Evolutionary conservation across 148 eudicot species (phyloP), one percentile per base, ranked within the genome.

Genomic region (Silene latifolia): DNA sequence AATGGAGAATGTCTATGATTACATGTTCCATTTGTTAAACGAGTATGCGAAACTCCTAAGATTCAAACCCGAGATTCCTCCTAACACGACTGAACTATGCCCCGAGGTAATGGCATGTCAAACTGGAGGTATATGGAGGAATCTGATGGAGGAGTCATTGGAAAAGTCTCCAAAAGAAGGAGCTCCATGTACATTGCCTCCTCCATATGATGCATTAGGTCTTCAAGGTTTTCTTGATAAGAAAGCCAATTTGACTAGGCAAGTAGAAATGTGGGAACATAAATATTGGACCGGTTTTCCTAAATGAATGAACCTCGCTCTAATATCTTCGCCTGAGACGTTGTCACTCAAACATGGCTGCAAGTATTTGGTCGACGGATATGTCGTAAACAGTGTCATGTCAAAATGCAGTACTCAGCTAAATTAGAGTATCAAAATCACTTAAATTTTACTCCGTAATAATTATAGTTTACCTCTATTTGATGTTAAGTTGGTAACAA

Each of bases 241-340:
- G 59, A 83, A 83, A 58, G 71, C 67, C 57, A 81, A 74, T 65
- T 73, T 77, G 48, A 81, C 85, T 12, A 81, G 72, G 72, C 84
- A 85, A 78, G 88, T 87, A 17, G 90, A 87, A 77, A 67, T 29
- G 17, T 83, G 85, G 88, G 90, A 87, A 82, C 77, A 79, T 74
- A 64, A 87, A 2, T 87, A 83, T 46, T 85, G 84, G 86, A 74
- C 23, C 0, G 68, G 46, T 9, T 54, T 66, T 29, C 20, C 63
- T 2, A 48, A 69, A 42, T 9, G 18, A 18, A 5, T 27, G 42
- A 8, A 46, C 11, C 24, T 25, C n/a, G 29, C 29, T 27, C 29
- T 39, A 54, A 14, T 39, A 10, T 32, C 24, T 39, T 35, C 21
- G 17, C 2, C 35, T 27, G 1, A 3, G 29, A 3, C 8, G 8